Conservation (phyloP, 2,329 filamentous ascomycete genomes). For the Gnomoniopsis sp. region DNA sequence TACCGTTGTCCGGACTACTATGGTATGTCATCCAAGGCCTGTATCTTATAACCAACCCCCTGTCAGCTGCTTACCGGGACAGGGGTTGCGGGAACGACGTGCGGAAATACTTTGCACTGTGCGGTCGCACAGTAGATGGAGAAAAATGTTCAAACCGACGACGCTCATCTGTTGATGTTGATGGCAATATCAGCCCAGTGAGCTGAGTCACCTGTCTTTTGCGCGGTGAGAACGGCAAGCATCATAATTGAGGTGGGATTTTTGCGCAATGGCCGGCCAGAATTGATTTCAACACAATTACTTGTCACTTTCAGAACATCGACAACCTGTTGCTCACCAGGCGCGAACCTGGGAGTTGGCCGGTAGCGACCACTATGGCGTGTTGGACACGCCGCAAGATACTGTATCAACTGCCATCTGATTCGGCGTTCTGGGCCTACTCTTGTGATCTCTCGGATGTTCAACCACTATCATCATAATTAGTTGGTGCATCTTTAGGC, state of each 20-base stretch:
- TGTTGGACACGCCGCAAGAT: neutral
- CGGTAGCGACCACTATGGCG: neutral
- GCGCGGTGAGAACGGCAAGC: neutral
- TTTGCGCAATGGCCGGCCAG: no score
- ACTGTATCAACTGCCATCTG: neutral
- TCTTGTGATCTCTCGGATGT: neutral
- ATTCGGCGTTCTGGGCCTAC: neutral
- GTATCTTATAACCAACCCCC: neutral
- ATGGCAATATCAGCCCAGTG: neutral
- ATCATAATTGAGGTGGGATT: neutral
- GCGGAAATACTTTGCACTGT: neutral
- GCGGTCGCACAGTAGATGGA: neutral
- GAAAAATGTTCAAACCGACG: conserved; percentile 5
- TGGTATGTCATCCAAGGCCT: no score
- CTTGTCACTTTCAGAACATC: no score
- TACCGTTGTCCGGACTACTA: no score
- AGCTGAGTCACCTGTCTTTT: neutral
- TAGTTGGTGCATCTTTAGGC: neutral
- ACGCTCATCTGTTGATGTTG: neutral
- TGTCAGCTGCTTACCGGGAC: neutral
- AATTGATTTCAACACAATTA: no score
- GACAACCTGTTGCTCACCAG: neutral
- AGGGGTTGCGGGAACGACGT: neutral
- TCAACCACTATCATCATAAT: neutral
- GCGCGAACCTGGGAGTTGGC: neutral